phyloP scores from a whole-genome alignment of 1,139 yeast genomes.

The Nakaseomyces kungkrabaensis region DNA sequence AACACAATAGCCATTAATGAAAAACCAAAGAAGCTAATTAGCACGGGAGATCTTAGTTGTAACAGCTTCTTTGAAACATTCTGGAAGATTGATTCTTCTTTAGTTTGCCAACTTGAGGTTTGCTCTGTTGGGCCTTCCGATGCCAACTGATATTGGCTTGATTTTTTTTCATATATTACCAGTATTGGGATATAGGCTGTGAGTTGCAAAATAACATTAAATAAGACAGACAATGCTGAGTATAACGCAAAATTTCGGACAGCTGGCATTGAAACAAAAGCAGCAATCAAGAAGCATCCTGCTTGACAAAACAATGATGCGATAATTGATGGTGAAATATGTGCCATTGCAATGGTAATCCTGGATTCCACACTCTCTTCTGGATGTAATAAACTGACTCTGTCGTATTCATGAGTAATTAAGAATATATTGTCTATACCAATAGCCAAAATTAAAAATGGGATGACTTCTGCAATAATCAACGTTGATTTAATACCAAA shows the following conservation, averaged over 20 bases:
- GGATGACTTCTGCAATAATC: constrained; percentile 93
- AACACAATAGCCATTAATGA: constrained; percentile 58
- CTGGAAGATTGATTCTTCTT: constrained; percentile 34
- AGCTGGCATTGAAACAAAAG: constrained; percentile 88
- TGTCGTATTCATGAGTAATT: constrained; percentile 66
- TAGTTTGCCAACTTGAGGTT: constrained; percentile 5
- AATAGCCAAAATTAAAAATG: constrained; percentile 85
- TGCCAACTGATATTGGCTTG: background rate
- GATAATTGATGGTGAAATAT: constrained; percentile 80
- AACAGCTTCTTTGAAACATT: background rate
- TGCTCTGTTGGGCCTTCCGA: constrained; percentile 7
- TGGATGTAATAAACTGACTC: constrained; percentile 39
- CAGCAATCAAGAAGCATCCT: constrained; percentile 67
- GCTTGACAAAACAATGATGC: constrained; percentile 70
- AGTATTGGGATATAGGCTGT: constrained; percentile 72
- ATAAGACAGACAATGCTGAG: constrained; percentile 75
- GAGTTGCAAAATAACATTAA: constrained; percentile 70
- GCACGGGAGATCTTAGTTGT: constrained; percentile 22
- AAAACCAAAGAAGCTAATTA: constrained; percentile 49
- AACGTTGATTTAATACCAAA: constrained; percentile 76
- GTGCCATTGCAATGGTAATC: constrained; percentile 53
- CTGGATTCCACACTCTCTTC: constrained; percentile 42
- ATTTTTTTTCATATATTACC: constrained; percentile 22
- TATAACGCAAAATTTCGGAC: constrained; percentile 86
- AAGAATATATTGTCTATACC: constrained; percentile 92